A percentile compares a stretch with the other conserved stretches of the same genome.
Evolutionary conservation across 2,329 filamentous ascomycete genomes (phyloP).

Genomic region (Claviceps citrina): DNA sequence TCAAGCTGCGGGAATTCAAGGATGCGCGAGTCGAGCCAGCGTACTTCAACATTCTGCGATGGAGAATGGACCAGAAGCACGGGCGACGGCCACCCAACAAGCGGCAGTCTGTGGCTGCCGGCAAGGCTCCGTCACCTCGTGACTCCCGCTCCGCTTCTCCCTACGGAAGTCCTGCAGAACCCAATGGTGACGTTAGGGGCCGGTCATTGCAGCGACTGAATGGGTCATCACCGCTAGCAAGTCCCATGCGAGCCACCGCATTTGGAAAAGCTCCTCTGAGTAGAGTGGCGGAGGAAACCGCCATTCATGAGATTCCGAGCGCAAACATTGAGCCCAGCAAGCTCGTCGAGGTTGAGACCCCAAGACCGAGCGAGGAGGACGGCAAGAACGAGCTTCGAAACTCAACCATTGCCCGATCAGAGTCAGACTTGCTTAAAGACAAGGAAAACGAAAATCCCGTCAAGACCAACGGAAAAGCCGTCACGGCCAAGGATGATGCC

Average conservation of each 20-base stretch:
- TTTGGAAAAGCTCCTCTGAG: slow-evolving; percentile 59
- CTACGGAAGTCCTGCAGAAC: slow-evolving; percentile 50
- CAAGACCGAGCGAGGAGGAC: slow-evolving; percentile 31
- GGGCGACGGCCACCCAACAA: slow-evolving; percentile 44
- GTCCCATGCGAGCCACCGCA: slow-evolving; percentile 49
- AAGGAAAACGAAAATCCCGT: slow-evolving; percentile 24
- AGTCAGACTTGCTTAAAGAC: slow-evolving; percentile 20
- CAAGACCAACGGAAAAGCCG: slow-evolving; percentile 30
- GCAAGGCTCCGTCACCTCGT: slow-evolving; percentile 28
- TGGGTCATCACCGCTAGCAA: slow-evolving; percentile 46
- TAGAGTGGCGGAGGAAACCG: slow-evolving; percentile 55
- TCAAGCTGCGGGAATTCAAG: slow-evolving; percentile 89
- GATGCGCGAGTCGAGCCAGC: slow-evolving; percentile 74
- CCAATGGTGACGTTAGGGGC: slow-evolving; percentile 46
- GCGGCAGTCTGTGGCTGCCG: slow-evolving; percentile 35
- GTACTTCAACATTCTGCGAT: slow-evolving; percentile 88
- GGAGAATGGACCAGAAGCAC: slow-evolving; percentile 91
- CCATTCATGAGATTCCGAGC: slow-evolving; percentile 24
- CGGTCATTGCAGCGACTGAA: slow-evolving; percentile 56
- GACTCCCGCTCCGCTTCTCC: slow-evolving; percentile 38
- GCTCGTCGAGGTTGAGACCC: slow-evolving; percentile 41
- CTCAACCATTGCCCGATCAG: slow-evolving; percentile 19
- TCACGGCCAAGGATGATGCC: slow-evolving; percentile 29
- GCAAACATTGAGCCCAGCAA: slow-evolving; percentile 29
- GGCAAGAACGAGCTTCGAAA: slow-evolving; percentile 14